Evolutionary conservation across 2,329 filamentous ascomycete genomes (phyloP), one percentile per base, ranked within the genome.

Genomic region (Didymella keratinophila): DNA sequence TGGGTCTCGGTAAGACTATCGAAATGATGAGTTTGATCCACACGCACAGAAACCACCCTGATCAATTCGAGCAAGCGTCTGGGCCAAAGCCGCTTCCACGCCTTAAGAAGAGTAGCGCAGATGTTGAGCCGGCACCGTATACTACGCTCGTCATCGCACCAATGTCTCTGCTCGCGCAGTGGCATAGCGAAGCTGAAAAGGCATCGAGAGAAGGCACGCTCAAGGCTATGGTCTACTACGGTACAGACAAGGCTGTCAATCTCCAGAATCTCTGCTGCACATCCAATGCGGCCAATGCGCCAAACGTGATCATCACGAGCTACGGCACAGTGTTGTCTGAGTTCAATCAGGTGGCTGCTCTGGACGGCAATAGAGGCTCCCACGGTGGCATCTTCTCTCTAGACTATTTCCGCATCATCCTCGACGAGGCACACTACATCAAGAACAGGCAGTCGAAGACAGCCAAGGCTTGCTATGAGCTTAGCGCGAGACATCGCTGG

Each of bases 1-100:
- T 99, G 95, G 95, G 95, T 45, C 82, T 99, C 2, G 95, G 95
- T 32, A 99, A 99, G 80, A 99, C 95, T 0, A 98, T 99, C 52
- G 94, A 99, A 73, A 98, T 99, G 93, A 86, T 99, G 61, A 95
- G 92, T 77, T 81, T 99, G 48, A 86, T 99, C 5, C 95, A 99
- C 74, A 87, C 91, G 0, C 91, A 98, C 73, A 87, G 86, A 61
- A 89, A 87, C 3, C 82, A 89, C 21, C 72, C 81, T 27, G 62
- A 76, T 16, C 67, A 69, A 18, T 63, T 72, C 12, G 65, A 75
- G 9, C 49, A 64, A 21, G 58, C 66, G 8, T 63, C 72, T 4
- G 84, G 82, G 4, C 81, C 90, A 21, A 87, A 87, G 62, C 80
- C 83, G 43, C 81, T 95, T 5, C 84, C 87, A 7, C 83, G 87